Evolutionary conservation across 2,329 filamentous ascomycete species (phyloP).

Genomic region (Sodiomyces alkalinus): DNA sequence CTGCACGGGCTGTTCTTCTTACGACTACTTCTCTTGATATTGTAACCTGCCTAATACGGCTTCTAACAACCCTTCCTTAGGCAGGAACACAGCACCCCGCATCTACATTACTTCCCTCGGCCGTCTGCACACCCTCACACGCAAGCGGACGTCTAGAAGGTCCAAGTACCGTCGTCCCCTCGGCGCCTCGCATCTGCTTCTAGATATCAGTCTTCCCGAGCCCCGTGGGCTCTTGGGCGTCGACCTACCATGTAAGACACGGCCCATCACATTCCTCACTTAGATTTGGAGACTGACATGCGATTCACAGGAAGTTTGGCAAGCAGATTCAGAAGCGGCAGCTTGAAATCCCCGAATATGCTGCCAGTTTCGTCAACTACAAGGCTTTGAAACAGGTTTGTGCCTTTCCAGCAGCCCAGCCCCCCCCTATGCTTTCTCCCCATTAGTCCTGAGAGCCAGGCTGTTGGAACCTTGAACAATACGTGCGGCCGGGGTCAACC

Average conservation of each 20-base stretch:
- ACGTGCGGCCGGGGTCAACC: too few species aligned
- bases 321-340: conserved; percentile 99
- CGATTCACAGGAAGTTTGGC: conserved; percentile 77
- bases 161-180: background rate
- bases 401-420: too few species aligned
- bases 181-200: background rate
- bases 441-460: conserved; percentile 4
- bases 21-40: too few species aligned
- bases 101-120: too few species aligned
- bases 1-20: too few species aligned
- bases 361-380: conserved; percentile 97
- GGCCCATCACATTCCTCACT: background rate
- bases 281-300: conserved; percentile 9
- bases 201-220: too few species aligned
- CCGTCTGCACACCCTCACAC: too few species aligned
- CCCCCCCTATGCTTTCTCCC: conserved; percentile 5
- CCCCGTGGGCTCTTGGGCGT: conserved; percentile 5
- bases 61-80: too few species aligned
- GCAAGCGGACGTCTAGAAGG: too few species aligned
- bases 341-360: conserved; percentile 98
- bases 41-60: too few species aligned
- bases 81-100: too few species aligned
- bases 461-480: conserved; percentile 2
- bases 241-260: conserved; percentile 6
- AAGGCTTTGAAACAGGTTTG: conserved; percentile 95